These are phyloP conservation scores for Zychaea mexicana DNA, from an alignment of 371 early-diverging fungal genomes.

Conservation along the genomic window DNA sequence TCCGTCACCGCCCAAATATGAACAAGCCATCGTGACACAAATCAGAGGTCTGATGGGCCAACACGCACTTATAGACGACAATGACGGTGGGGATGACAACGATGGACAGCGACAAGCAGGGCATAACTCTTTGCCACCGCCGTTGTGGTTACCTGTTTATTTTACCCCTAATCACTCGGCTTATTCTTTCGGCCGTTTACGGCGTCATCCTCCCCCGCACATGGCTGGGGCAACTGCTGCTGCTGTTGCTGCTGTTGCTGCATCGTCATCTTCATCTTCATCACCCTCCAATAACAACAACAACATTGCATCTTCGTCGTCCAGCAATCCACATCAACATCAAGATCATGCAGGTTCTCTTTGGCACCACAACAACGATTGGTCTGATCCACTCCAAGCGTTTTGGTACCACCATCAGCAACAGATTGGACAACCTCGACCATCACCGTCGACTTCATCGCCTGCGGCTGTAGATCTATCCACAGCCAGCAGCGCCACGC, in stretches of 20 bases:
- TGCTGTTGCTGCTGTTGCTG: too few relatives aligned
- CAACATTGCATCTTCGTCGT: neutral
- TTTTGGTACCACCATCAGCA: constrained; percentile 22
- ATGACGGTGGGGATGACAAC: neutral
- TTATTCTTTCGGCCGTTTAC: constrained; percentile 20
- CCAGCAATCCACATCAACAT: neutral
- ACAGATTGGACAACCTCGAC: constrained; percentile 9
- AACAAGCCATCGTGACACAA: constrained; percentile 51
- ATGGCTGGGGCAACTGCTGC: too few relatives aligned
- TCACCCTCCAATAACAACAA: neutral
- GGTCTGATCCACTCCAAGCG: constrained; percentile 16
- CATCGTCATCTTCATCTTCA: neutral
- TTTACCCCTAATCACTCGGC: constrained; percentile 23
- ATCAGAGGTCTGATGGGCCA: constrained; percentile 30
- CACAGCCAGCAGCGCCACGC: neutral
- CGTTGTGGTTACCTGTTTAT: constrained; percentile 24
- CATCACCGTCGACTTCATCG: constrained; percentile 2
- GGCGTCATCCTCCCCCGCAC: constrained; percentile 17
- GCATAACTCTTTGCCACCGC: constrained; percentile 16
- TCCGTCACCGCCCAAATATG: constrained; percentile 45
- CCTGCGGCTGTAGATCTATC: neutral
- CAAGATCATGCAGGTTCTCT: too few relatives aligned
- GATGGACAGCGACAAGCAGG: neutral
- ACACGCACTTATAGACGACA: neutral
- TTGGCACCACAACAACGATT: constrained; percentile 11